Conservation (phyloP, 257 asterid species). For the Striga asiatica region DNA sequence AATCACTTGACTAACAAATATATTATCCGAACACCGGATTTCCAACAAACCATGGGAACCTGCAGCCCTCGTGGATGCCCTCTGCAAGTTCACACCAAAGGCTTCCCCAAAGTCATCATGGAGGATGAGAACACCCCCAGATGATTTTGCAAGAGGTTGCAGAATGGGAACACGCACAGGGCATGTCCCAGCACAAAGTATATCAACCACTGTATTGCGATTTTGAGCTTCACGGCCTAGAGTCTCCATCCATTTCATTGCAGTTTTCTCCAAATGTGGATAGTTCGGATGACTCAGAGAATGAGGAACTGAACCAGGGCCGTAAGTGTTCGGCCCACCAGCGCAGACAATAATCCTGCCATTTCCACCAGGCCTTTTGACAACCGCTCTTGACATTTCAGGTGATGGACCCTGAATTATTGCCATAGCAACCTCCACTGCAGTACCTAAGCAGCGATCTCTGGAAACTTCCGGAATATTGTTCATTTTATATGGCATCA, state of each 20-base stretch:
- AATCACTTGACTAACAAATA: conserved; percentile 74
- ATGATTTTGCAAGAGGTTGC: conserved; percentile 80
- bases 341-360: no score
- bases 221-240: conserved; percentile 67
- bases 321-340: no score
- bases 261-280: conserved; percentile 66
- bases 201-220: conserved; percentile 59
- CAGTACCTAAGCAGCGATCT: no score
- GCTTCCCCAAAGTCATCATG: conserved; percentile 98
- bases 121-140: conserved; percentile 79
- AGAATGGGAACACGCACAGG: conserved; percentile 74
- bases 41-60: conserved; percentile 89
- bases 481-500: conserved; percentile 21
- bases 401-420: no score
- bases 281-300: conserved; percentile 79
- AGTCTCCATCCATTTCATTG: conserved; percentile 77
- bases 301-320: conserved; percentile 48
- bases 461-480: neutral
- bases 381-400: no score
- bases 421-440: conserved; percentile 12
- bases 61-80: conserved; percentile 81
- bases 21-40: conserved; percentile 81
- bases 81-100: conserved; percentile 92
- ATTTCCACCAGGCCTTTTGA: no score
- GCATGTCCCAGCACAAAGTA: conserved; percentile 92